phyloP scores from a whole-genome alignment of 139 green algal species.

The Astrephomene gubernaculifera region DNA sequence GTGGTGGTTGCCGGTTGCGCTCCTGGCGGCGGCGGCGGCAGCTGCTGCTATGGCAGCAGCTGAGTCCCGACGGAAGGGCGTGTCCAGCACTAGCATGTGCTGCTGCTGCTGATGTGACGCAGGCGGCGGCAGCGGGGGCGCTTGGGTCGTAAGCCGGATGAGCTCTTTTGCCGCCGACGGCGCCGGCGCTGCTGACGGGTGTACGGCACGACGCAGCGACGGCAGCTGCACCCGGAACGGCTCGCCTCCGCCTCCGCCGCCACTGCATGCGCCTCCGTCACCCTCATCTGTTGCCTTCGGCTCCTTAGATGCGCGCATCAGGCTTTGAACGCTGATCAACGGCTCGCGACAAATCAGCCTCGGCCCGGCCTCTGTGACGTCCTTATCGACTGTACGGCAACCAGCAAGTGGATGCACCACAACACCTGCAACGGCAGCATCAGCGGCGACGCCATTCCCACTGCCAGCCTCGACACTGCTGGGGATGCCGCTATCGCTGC shows the following conservation, averaged over 20 bases:
- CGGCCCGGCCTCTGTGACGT: no score
- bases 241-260: not conserved
- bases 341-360: no score
- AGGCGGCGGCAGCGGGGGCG: not conserved
- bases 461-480: no score
- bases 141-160: not conserved
- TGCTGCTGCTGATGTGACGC: not conserved
- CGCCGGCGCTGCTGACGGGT: not conserved
- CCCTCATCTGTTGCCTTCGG: not conserved
- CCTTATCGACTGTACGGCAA: no score
- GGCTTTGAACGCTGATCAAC: no score
- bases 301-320: no score
- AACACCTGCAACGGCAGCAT: not conserved
- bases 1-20: no score
- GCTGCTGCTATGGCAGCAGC: not conserved
- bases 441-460: not conserved
- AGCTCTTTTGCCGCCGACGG: no score
- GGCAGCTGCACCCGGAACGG: not conserved
- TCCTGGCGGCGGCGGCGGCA: no score
- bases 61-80: not conserved
- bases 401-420: no score
- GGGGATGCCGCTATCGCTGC: not conserved
- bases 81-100: not conserved
- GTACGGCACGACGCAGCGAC: no score
- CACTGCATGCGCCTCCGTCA: not conserved